Evolutionary conservation across 2,329 filamentous ascomycete genomes (phyloP), one percentile per base, ranked within the genome.

Genomic region (Blastomyces silverae): DNA sequence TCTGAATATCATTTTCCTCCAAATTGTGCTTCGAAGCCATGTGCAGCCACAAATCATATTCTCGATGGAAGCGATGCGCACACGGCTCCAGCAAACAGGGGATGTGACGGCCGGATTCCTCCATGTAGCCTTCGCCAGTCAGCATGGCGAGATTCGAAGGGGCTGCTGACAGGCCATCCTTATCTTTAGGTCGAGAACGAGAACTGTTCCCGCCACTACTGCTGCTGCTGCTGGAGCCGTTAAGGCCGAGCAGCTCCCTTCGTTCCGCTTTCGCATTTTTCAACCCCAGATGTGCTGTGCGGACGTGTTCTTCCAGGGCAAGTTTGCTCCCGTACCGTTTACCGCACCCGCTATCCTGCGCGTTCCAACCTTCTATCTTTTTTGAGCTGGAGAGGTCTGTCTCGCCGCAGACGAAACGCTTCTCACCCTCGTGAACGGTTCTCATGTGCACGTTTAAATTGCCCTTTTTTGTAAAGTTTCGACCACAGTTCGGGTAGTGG

Each of bases 361-460:
- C 20, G 64, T 84, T 80, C 89, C 91, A 96, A 6, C 76, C 80
- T 11, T 79, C 76, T 1, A 94, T 78, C 56, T 85, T 85, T 8
- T 80, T 80, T n/a, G 79, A 82, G 5, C 78, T 74, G 10, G 78
- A 79, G 1, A 92, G 78, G 69, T 89, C 85, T 13, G 86, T 83
- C 59, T 87, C 78, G 20, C 90, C 90, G 72, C 93, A 97, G n/a
- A 90, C 81, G 72, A 90, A 97, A 11, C 87, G 86, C 66, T 80
- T 83, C 69, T 87, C 80, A 22, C 90, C 88, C 69, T 91, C 84
- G 73, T 97, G 93, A 0, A 88, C 87, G 13, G 85, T 87, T 65
- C 88, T 87, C 64, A 93, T 81, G 73, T 97, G 93, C 0, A 87
- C 85, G 20, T 88, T 89, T 62, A 96, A 82, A 71, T 96, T 97